Conservation (phyloP, 306 rosid species). For the Rosa lucieae region DNA sequence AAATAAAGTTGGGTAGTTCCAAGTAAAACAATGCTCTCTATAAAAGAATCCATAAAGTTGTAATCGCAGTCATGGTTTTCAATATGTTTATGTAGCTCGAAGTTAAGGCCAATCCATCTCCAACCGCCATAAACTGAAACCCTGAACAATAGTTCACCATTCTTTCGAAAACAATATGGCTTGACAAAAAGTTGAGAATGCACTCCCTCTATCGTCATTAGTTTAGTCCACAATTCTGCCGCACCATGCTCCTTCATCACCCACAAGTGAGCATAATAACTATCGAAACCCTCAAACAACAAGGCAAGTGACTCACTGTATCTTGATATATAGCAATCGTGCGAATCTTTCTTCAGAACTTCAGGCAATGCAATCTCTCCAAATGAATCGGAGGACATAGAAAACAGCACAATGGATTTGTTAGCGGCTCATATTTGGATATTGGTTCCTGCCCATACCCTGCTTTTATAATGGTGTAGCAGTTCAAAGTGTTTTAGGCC, state of each 20-base stretch:
- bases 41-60: neutral
- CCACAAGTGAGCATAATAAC: neutral
- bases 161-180: neutral
- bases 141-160: neutral
- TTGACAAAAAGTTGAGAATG: neutral
- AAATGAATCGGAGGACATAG: neutral
- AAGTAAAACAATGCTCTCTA: neutral
- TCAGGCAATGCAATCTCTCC: neutral
- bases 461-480: too few species aligned
- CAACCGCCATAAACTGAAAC: neutral
- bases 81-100: too few species aligned
- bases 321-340: neutral
- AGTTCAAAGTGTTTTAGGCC: too few species aligned
- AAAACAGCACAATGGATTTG: neutral
- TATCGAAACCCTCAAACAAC: neutral
- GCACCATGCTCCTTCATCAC: neutral
- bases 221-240: neutral
- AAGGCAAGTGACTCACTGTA: neutral
- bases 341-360: neutral
- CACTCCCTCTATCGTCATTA: neutral
- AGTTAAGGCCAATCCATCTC: neutral
- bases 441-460: too few species aligned
- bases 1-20: neutral
- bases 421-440: too few species aligned
- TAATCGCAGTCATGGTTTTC: neutral